Evolutionary conservation across 495 filamentous ascomycete genomes (phyloP).

Genomic region (Pseudomonodictys pantanalensis): DNA sequence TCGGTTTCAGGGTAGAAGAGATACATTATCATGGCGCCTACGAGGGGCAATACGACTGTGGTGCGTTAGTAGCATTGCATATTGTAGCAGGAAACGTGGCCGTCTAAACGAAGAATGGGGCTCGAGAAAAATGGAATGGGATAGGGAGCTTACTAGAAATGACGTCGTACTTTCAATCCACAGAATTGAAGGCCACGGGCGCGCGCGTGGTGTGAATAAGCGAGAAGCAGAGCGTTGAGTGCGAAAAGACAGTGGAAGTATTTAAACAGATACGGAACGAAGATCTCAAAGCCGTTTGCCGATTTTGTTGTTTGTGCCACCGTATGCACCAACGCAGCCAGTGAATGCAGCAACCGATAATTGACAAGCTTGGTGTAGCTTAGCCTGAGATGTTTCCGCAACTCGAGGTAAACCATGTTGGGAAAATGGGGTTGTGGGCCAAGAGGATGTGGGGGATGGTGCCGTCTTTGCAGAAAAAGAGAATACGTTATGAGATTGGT

Average conservation of each 20-base stretch:
- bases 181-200: slow-evolving; percentile 25
- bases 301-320: slow-evolving; percentile 18
- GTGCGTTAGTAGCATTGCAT: too few relatives aligned
- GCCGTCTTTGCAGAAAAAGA: too few relatives aligned
- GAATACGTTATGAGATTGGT: too few relatives aligned
- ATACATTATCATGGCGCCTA: slow-evolving; percentile 14
- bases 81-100: not conserved
- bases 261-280: slow-evolving; percentile 18
- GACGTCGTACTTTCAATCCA: slow-evolving; percentile 38
- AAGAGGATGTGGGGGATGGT: too few relatives aligned
- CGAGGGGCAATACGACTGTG: slow-evolving; percentile 16
- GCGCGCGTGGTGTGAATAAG: slow-evolving; percentile 19
- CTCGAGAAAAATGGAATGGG: not conserved
- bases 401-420: too few relatives aligned
- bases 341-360: slow-evolving; percentile 5
- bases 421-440: too few relatives aligned
- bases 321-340: slow-evolving; percentile 20
- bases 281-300: slow-evolving; percentile 25
- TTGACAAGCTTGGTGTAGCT: too few relatives aligned
- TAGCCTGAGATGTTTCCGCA: too few relatives aligned
- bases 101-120: not conserved
- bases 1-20: slow-evolving; percentile 32
- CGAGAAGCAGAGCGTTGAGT: slow-evolving; percentile 4
- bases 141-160: slow-evolving; percentile 20
- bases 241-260: slow-evolving; percentile 2